phyloP scores from a whole-genome alignment of 768 basidiomycete genomes.

The Rhodocollybia butyracea region DNA sequence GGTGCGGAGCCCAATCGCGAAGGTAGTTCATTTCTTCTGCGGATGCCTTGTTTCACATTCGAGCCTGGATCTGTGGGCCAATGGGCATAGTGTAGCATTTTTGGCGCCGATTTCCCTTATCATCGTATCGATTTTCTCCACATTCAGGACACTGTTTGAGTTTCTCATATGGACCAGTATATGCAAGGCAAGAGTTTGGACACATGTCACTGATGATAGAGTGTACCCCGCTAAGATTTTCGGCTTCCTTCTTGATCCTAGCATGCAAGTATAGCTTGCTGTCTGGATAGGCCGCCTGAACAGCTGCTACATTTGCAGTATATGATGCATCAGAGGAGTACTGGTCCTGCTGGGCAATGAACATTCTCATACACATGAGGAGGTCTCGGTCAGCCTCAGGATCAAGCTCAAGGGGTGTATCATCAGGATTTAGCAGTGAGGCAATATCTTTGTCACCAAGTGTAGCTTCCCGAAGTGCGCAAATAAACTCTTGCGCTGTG shows the following conservation, averaged over 20 bases:
- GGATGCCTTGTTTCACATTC: slow-evolving; percentile 16
- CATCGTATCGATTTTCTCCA: slow-evolving; percentile 19
- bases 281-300: background rate
- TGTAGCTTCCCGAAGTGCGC: background rate
- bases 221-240: slow-evolving; percentile 26
- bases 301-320: background rate
- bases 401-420: background rate
- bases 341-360: background rate
- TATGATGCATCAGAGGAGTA: background rate
- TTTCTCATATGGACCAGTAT: slow-evolving; percentile 28
- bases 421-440: background rate
- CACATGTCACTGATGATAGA: slow-evolving; percentile 36
- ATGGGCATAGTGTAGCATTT: slow-evolving; percentile 34
- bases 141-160: slow-evolving; percentile 27
- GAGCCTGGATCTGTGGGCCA: slow-evolving; percentile 34
- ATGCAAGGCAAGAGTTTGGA: slow-evolving; percentile 32
- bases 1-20: slow-evolving; percentile 8
- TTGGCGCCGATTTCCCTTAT: slow-evolving; percentile 13
- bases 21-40: slow-evolving; percentile 22
- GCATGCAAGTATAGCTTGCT: slow-evolving; percentile 9
- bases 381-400: background rate
- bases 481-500: background rate
- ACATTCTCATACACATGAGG: background rate
- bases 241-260: slow-evolving; percentile 12
- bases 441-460: background rate